These are phyloP conservation scores for Eimeria falciformis DNA, from an alignment of 169 alveolate genomes.

Conservation along the genomic window DNA sequence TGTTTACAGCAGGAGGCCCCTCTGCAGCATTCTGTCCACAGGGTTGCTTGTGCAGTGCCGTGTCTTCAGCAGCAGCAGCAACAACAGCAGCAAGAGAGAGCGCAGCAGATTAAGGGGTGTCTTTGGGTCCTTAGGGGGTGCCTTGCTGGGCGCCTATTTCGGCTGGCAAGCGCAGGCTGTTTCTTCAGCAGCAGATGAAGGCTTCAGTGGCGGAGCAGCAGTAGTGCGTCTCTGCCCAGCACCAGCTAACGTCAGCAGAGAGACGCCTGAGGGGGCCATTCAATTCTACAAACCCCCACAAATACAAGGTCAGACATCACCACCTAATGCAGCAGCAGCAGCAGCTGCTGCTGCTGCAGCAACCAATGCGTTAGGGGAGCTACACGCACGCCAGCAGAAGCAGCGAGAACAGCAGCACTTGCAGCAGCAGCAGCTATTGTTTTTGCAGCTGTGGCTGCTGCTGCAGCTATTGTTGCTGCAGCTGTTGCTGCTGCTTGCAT, in stretches of 20 bases:
- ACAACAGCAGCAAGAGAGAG: slow-evolving; percentile 35
- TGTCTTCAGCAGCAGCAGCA: slow-evolving; percentile 43
- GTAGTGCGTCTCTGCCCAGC: slow-evolving; percentile 51
- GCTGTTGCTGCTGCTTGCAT: not conserved
- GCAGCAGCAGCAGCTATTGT: too few species aligned
- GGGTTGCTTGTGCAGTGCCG: too few species aligned
- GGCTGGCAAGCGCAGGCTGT: slow-evolving; percentile 50
- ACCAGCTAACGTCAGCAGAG: slow-evolving; percentile 28
- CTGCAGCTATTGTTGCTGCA: not conserved
- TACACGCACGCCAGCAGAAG: too few species aligned
- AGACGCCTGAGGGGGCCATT: not conserved
- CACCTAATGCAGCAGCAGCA: too few species aligned
- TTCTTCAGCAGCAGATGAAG: slow-evolving; percentile 33
- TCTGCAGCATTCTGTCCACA: not conserved
- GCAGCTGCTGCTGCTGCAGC: too few species aligned
- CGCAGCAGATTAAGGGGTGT: not conserved
- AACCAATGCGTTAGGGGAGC: too few species aligned
- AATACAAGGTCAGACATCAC: slow-evolving; percentile 11
- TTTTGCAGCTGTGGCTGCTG: not conserved
- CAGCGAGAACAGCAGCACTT: too few species aligned
- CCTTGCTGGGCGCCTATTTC: not conserved
- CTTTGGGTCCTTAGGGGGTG: slow-evolving; percentile 22
- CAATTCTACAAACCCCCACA: slow-evolving; percentile 22
- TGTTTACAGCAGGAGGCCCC: not conserved
- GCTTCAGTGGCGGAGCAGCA: slow-evolving; percentile 30